Conservation (phyloP, 2,329 filamentous ascomycete species). For the Cercospora nicotianae region DNA sequence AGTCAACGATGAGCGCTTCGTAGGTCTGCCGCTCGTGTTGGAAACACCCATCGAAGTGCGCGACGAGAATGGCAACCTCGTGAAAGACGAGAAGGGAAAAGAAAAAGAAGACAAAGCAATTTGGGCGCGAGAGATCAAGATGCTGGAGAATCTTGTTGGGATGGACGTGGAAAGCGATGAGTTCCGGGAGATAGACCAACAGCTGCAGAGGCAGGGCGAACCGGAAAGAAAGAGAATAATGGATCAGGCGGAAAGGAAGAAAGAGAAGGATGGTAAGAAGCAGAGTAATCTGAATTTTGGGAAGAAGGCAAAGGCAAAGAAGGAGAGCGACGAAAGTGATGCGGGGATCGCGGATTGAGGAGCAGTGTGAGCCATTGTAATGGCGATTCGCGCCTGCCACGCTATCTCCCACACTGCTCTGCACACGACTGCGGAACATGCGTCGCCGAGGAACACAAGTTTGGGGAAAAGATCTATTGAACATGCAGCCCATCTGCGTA, state of each 20-base stretch:
- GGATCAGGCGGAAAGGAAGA: slow-evolving; percentile 75
- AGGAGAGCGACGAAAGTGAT: not conserved
- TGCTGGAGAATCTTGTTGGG: slow-evolving; percentile 83
- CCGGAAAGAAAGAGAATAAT: slow-evolving; percentile 72
- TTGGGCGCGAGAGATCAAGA: slow-evolving; percentile 93
- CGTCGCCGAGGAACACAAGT: not conserved
- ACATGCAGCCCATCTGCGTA: not conserved
- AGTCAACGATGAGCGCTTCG: slow-evolving; percentile 77
- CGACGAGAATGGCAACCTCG: slow-evolving; percentile 60
- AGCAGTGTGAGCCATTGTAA: not conserved
- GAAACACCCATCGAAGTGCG: slow-evolving; percentile 89
- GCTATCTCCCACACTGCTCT: not conserved
- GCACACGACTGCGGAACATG: not conserved
- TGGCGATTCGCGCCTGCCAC: not conserved
- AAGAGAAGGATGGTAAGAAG: slow-evolving; percentile 57
- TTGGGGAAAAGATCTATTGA: too few species aligned
- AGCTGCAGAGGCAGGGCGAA: slow-evolving; percentile 66
- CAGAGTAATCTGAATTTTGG: slow-evolving; percentile 39
- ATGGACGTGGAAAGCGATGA: slow-evolving; percentile 75
- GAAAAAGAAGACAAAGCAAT: slow-evolving; percentile 74
- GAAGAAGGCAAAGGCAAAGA: slow-evolving; percentile 38
- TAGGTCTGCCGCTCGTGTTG: slow-evolving; percentile 82
- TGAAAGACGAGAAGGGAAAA: slow-evolving; percentile 45
- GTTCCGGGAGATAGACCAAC: slow-evolving; percentile 65
- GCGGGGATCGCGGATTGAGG: not conserved